phyloP scores from a whole-genome alignment of 1,284 basidiomycete genomes.

The Leccinum angustisporum region DNA sequence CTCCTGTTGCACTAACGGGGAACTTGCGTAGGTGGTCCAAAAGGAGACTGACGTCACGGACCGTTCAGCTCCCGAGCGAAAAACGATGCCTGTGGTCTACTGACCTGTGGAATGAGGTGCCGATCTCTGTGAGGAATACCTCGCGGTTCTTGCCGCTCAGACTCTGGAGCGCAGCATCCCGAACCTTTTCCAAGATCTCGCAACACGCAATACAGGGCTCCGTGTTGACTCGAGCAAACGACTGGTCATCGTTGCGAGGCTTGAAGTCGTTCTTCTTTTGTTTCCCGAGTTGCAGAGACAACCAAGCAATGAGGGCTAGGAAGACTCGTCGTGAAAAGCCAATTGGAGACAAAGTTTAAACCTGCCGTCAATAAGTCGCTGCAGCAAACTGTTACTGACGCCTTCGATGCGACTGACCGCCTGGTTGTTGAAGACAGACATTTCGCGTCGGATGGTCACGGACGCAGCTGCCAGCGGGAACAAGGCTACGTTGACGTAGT shows the following conservation, averaged over 20 bases:
- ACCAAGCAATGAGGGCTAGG: slow-evolving; percentile 67
- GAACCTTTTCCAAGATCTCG: slow-evolving; percentile 80
- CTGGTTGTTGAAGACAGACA: slow-evolving; percentile 92
- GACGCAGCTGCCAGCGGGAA: slow-evolving; percentile 86
- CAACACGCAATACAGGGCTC: slow-evolving; percentile 92
- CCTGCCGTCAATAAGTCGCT: slow-evolving; percentile 83
- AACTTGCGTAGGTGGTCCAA: slow-evolving; percentile 96
- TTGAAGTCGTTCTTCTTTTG: slow-evolving; percentile 98
- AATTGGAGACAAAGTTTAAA: slow-evolving; percentile 5
- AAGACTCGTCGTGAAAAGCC: background rate
- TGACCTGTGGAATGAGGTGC: slow-evolving; percentile 90
- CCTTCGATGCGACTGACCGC: slow-evolving; percentile 87
- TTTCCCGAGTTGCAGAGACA: slow-evolving; percentile 76
- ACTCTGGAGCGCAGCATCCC: slow-evolving; percentile 70
- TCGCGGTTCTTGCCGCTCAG: slow-evolving; percentile 93
- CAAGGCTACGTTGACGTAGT: slow-evolving; percentile 90
- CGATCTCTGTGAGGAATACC: slow-evolving; percentile 90
- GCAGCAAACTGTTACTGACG: slow-evolving; percentile 80
- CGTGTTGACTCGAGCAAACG: slow-evolving; percentile 92
- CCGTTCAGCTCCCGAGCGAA: slow-evolving; percentile 10
- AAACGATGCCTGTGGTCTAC: slow-evolving; percentile 1
- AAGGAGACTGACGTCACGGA: slow-evolving; percentile 59
- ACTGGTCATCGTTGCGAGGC: slow-evolving; percentile 92
- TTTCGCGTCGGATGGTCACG: slow-evolving; percentile 89
- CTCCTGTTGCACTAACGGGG: slow-evolving; percentile 94